Evolutionary conservation across 2,329 filamentous ascomycete species (phyloP), one percentile per base, ranked within the genome.

Genomic region (Neonectria neomacrospora): DNA sequence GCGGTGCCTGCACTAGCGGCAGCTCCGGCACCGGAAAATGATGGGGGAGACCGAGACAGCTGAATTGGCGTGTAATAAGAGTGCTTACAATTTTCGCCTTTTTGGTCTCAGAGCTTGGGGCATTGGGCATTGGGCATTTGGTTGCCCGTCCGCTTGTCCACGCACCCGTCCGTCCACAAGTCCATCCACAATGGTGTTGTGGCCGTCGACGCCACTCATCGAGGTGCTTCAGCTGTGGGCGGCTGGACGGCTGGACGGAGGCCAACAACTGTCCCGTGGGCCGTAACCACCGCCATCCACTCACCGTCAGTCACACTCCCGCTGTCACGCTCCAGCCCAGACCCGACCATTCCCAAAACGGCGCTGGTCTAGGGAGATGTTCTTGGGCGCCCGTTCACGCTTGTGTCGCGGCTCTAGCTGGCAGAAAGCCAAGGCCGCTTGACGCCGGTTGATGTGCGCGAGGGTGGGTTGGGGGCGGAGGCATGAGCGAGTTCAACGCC

Each of bases 1-100:
- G n/a, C 51, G 39, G 54, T 60, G 60, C 42, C 44, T 50, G 20
- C 58, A 44, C 57, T 63, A 65, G 61, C 55, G 58, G 58, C 44
- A 52, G 47, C 63, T 60, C 58, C 55, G 54, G 53, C 39, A 23
- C 37, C 28, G 58, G 63, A 55, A 67, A 16, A 60, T 54, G 55
- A 62, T 26, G 58, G 58, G 58, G 58, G 44, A 44, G 41, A 56
- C 42, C 10, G 23, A 39, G 41, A 59, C 42, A 18, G 23, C 37
- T 52, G 16, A 23, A 52, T 28, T 56, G 39, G 37, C 16, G 37
- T 22, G 16, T 10, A 6, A 10, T 22, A 12, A 9, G 18, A 47
- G 53, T 62, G 47, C 53, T 37, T 16, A 12, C 6, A n/a, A 37
- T 62, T 57, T 48, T 57, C 32, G 23, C 28, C 34, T 4, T 37